phyloP scores from a whole-genome alignment of 2,329 filamentous ascomycete genomes.

The Talaromyces sp. region DNA sequence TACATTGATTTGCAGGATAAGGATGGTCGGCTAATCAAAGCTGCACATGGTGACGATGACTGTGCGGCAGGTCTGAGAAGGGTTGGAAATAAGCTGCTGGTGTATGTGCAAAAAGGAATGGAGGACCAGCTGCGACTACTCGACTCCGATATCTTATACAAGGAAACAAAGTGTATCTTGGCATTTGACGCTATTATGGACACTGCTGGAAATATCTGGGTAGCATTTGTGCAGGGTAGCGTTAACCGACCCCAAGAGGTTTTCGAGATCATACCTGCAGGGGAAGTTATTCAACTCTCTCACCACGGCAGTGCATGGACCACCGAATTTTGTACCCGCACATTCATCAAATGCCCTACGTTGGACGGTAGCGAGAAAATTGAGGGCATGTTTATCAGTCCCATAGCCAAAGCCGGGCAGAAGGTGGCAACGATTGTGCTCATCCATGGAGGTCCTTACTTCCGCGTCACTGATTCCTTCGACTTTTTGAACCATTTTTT shows the following conservation, averaged over 20 bases:
- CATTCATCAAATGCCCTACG: conserved; percentile 7
- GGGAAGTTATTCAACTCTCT: conserved; percentile 1
- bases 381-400: conserved; percentile 9
- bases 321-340: background rate
- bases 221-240: conserved; percentile 4
- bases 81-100: background rate
- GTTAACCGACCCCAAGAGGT: conserved; percentile 10
- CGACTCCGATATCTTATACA: background rate
- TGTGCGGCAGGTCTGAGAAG: conserved; percentile 1
- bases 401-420: background rate
- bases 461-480: conserved; percentile 8
- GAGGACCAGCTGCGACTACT: conserved; percentile 12
- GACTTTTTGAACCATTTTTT: conserved; percentile 10
- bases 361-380: conserved; percentile 9
- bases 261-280: background rate
- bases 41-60: conserved; percentile 5
- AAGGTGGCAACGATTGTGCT: conserved; percentile 5
- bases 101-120: conserved; percentile 5
- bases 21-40: background rate
- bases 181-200: conserved; percentile 1
- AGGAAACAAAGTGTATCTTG: conserved; percentile 2
- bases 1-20: background rate
- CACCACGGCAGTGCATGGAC: conserved; percentile 8
- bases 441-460: conserved; percentile 9
- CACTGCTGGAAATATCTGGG: background rate